Evolutionary conservation across 1,284 basidiomycete species (phyloP), one percentile per base, ranked within the genome.

Genomic region (Pseudozyma flocculosa): DNA sequence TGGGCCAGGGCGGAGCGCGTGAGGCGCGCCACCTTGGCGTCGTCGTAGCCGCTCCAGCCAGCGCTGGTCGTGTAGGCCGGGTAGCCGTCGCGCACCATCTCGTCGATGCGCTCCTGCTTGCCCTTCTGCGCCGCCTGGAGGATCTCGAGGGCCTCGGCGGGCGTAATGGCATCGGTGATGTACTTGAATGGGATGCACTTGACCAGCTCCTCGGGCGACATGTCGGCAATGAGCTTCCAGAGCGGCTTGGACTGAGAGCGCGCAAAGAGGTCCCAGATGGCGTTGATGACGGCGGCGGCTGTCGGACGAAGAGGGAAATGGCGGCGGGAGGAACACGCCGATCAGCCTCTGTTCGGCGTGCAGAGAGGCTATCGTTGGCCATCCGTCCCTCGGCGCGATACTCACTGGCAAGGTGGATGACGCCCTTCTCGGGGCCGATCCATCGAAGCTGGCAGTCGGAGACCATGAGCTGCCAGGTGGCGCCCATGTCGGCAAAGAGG

Each of bases 31-130:
- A 96, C 86, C 78, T 96, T 96, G 74, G 92, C 92, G 75, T 96
- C 92, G 26, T 84, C 85, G 81, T 96, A 96, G 17, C 78, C 78
- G 19, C 65, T 67, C 76, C 76, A 75, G 45, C 92, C 92, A 23
- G 89, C 92, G 14, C 88, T 90, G 13, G 92, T 96, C 29, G 95
- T 90, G 79, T 96, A 96, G 24, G 92, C 90, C 19, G 92, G 92
- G 80, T 95, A 95, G 24, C 90, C 90, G 50, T 63, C 58, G 43
- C 44, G 44, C 3, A 60, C 32, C 63, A 70, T 61, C 49, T 70
- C 56, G 7, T 55, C 57, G 29, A 58, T 53, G 21, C 64, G 49
- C 60, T 87, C 87, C 40, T 83, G 83, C 81, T 94, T 95, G 21
- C 85, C 84, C 0, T 84, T 82, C 73, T 87, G 88, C 63, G 87